phyloP scores from a whole-genome alignment of 306 rosid species.

The Canavalia ensiformis region DNA sequence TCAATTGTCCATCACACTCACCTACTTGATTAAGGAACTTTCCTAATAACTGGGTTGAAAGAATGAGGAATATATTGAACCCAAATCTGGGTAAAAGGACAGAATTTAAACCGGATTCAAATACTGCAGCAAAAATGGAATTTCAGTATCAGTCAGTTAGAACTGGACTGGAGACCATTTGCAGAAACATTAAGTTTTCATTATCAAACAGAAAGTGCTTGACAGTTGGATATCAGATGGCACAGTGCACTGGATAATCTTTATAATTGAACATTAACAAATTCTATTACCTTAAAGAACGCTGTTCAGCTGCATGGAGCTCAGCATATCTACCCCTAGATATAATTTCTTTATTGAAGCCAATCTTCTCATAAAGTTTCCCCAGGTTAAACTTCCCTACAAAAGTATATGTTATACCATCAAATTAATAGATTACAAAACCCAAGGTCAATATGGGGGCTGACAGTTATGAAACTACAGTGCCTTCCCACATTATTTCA shows the following conservation, averaged over 20 bases:
- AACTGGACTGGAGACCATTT: not conserved
- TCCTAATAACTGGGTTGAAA: conserved; percentile 15
- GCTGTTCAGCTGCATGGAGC: conserved; percentile 90
- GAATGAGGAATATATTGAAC: not conserved
- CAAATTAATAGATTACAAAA: conserved; percentile 39
- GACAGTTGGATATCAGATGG: conserved; percentile 39
- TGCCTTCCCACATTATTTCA: conserved; percentile 28
- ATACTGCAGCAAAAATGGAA: conserved; percentile 20
- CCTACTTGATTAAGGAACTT: not conserved
- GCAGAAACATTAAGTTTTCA: conserved; percentile 8
- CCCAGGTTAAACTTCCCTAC: conserved; percentile 86
- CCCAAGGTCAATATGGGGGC: conserved; percentile 22
- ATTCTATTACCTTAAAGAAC: conserved; percentile 77
- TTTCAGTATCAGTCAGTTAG: conserved; percentile 16
- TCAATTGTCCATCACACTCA: not conserved
- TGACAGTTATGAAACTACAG: conserved; percentile 29
- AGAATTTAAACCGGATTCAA: conserved; percentile 8
- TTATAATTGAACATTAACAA: conserved; percentile 4
- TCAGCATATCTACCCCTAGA: conserved; percentile 95
- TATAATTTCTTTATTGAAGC: conserved; percentile 91
- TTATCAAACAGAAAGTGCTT: conserved; percentile 22
- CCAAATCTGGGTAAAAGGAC: not conserved
- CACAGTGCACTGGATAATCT: conserved; percentile 27
- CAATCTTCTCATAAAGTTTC: conserved; percentile 94
- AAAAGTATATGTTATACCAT: conserved; percentile 44